phyloP scores from a whole-genome alignment of 768 basidiomycete genomes.

The Trametes villosa region DNA sequence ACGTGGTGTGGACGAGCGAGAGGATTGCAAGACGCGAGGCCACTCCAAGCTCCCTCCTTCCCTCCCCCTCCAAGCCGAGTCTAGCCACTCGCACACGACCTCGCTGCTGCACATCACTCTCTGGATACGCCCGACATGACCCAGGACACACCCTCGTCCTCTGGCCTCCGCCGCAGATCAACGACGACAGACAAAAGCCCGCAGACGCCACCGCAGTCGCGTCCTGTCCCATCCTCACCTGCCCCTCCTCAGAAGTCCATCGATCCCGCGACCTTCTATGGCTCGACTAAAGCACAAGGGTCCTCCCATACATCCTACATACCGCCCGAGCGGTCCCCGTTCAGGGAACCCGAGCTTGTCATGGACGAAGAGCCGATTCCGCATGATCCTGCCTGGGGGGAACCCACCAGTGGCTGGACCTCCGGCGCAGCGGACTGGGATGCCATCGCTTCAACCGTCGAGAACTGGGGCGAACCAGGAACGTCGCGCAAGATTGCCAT shows the following conservation, averaged over 20 bases:
- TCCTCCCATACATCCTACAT: conserved; percentile 43
- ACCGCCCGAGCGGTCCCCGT: conserved; percentile 32
- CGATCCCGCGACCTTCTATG: conserved; percentile 23
- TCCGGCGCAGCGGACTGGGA: conserved; percentile 15
- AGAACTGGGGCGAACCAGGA: conserved; percentile 16
- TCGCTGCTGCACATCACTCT: background rate
- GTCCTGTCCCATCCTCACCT: background rate
- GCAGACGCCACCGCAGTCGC: conserved; percentile 16
- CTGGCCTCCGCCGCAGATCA: conserved; percentile 8
- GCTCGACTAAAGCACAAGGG: conserved; percentile 27
- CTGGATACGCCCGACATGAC: conserved; percentile 10
- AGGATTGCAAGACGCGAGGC: background rate
- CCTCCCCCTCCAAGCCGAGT: background rate
- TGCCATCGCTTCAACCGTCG: background rate
- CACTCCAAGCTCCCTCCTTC: background rate
- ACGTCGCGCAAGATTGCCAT: conserved; percentile 44
- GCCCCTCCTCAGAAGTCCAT: conserved; percentile 3
- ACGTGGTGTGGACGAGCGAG: conserved; percentile 10
- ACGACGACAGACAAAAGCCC: conserved; percentile 11
- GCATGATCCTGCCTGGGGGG: conserved; percentile 13
- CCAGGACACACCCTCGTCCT: conserved; percentile 9
- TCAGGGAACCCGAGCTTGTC: conserved; percentile 37
- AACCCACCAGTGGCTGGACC: conserved; percentile 20
- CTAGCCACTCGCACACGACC: background rate
- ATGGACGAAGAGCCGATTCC: conserved; percentile 28